These are phyloP conservation scores for Nitzschia putrida DNA, from an alignment of 108 stramenopile genomes.

Conservation along the genomic window DNA sequence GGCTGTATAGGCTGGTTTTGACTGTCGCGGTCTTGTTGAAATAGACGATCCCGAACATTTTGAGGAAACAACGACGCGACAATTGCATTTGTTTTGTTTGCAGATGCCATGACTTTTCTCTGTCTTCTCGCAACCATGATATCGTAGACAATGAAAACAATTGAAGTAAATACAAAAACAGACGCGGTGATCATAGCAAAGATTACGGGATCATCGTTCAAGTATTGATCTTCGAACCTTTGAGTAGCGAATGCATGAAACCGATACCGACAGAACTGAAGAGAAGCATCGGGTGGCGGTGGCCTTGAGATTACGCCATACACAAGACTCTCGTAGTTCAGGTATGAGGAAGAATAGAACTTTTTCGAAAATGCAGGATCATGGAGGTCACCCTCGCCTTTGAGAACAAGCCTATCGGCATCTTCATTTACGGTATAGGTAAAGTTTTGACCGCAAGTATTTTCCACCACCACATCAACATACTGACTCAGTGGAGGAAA, in stretches of 20 bases:
- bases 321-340: neutral
- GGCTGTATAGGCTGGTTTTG: neutral
- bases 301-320: neutral
- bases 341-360: neutral
- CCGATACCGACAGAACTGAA: constrained; percentile 10
- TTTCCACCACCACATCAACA: constrained; percentile 39
- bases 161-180: constrained; percentile 4
- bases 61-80: neutral
- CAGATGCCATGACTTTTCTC: neutral
- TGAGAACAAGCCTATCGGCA: constrained; percentile 27
- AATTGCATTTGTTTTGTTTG: neutral
- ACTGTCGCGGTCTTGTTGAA: neutral
- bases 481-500: neutral
- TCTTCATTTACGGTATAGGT: constrained; percentile 46
- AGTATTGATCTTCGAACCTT: constrained; percentile 36
- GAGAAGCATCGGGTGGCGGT: no score
- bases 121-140: neutral
- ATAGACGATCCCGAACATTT: constrained; percentile 16
- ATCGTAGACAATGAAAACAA: constrained; percentile 6
- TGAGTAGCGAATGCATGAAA: constrained; percentile 32
- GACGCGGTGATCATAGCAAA: neutral
- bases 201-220: constrained; percentile 1
- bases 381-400: constrained; percentile 56
- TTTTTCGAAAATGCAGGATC: constrained; percentile 35
- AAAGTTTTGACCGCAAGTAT: constrained; percentile 39